phyloP scores from a whole-genome alignment of 2,329 filamentous ascomycete species.

The Cladosporium sp. region DNA sequence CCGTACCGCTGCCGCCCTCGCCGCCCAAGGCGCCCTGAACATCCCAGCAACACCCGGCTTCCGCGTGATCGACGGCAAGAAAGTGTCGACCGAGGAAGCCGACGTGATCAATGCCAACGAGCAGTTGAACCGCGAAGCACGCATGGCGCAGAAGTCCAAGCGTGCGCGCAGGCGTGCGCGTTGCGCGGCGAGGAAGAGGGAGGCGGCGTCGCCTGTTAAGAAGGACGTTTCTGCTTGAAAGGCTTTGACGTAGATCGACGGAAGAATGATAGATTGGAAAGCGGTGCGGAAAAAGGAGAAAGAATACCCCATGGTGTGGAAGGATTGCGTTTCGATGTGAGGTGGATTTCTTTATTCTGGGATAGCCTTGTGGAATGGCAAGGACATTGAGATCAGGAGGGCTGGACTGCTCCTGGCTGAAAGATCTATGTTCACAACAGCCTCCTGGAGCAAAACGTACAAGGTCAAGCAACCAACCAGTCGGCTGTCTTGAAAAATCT shows the following conservation, averaged over 20 bases:
- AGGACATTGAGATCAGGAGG: background rate
- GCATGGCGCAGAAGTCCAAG: slow-evolving; percentile 19
- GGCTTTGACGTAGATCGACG: too few relatives aligned
- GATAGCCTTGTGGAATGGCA: background rate
- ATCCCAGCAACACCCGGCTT: slow-evolving; percentile 15
- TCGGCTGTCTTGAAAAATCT: background rate
- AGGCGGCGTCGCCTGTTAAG: slow-evolving; percentile 10
- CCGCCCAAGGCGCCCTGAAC: background rate
- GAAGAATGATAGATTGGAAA: background rate
- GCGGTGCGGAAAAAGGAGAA: background rate
- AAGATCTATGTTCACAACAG: background rate
- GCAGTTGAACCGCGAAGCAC: slow-evolving; percentile 11
- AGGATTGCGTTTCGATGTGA: background rate
- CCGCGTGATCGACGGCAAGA: slow-evolving; percentile 16
- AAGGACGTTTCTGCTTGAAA: background rate
- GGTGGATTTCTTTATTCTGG: background rate
- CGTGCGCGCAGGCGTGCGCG: slow-evolving; percentile 13
- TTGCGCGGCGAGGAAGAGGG: slow-evolving; percentile 10
- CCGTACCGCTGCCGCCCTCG: slow-evolving; percentile 12
- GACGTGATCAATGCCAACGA: slow-evolving; percentile 18
- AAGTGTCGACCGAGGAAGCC: slow-evolving; percentile 12
- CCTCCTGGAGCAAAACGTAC: too few relatives aligned
- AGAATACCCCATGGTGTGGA: background rate
- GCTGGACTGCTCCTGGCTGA: too few relatives aligned
- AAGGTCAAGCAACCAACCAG: background rate